Evolutionary conservation across 805 yeast species (phyloP), one percentile per base, ranked within the genome.

Genomic region (Pichia gijzeniarum): DNA sequence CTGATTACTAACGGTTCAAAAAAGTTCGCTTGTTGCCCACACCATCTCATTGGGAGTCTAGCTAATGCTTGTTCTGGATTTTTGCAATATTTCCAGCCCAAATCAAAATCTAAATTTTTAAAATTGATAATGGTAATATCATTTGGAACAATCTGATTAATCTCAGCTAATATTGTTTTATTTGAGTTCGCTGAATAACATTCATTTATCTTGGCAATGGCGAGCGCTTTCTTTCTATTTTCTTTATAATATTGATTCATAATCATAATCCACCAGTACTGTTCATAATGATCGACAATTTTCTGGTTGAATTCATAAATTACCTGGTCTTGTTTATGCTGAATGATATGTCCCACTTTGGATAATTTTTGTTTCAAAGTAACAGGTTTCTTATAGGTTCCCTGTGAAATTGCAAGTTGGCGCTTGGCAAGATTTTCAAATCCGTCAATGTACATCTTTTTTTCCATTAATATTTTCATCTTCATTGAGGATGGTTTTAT

Each of bases 1-100:
- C 62, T 47, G 31, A 56, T 54, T 3, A 60, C 62, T 16, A 52
- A 33, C 2, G 50, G 50, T 20, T 53, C 47, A 37, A 40, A 51
- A 41, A 43, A 49, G 18, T 52, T 40, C 8, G 25, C 49, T 3
- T 28, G 17, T 8, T 46, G 32, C 5, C 41, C 44, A 22, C 34
- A 12, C 40, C 43, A 33, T 35, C 51, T 39, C 28, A 32, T 21
- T 7, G 52, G 51, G 4, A 50, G 32, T 19, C 9, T 43, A 13
- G 41, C 18, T 5, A 38, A 7, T 6, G 14, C 2, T 35, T 46
- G 50, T 9, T 33, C 19, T 5, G 38, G 28, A 19, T 48, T 48
- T 5, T 19, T 17, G 3, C 12, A 10, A 21, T 50, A 50, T 4
- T 27, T 19, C 54, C 54, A 49, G 5, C 38, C 32, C 13, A 27